Evolutionary conservation across 2,329 filamentous ascomycete species (phyloP).

Genomic region (Fusarium acutatum): DNA sequence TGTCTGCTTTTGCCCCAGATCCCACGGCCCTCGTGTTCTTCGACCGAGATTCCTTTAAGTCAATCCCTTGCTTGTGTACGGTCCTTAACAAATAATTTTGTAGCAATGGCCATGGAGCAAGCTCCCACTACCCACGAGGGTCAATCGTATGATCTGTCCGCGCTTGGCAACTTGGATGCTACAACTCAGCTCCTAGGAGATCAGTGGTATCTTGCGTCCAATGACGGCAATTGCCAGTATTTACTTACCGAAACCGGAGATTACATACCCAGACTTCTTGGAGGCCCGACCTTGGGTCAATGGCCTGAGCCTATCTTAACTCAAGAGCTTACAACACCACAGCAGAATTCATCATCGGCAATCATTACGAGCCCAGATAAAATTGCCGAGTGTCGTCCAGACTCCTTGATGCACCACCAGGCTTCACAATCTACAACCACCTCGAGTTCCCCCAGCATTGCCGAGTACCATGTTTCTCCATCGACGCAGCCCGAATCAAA

Average conservation of each 20-base stretch:
- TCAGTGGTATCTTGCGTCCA: background rate
- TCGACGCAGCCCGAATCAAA: background rate
- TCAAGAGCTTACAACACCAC: background rate
- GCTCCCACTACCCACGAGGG: background rate
- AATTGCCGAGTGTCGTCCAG: too few species aligned
- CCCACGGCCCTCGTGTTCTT: background rate
- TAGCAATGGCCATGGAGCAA: background rate
- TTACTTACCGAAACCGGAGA: background rate
- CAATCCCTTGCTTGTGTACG: background rate
- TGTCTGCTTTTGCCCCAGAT: too few species aligned
- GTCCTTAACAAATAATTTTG: background rate
- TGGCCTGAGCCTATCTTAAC: background rate
- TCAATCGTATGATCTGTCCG: background rate
- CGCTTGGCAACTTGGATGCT: background rate
- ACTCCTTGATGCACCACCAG: background rate
- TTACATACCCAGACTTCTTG: background rate
- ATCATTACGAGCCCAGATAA: background rate
- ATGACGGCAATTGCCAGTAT: background rate
- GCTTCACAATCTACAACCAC: background rate
- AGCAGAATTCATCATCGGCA: background rate
- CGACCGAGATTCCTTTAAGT: background rate
- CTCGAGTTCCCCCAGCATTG: background rate
- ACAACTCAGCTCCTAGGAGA: background rate
- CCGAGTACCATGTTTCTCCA: too few species aligned
- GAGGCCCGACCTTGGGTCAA: background rate